phyloP scores from a whole-genome alignment of 345 rosid species.

The Salix viminalis region DNA sequence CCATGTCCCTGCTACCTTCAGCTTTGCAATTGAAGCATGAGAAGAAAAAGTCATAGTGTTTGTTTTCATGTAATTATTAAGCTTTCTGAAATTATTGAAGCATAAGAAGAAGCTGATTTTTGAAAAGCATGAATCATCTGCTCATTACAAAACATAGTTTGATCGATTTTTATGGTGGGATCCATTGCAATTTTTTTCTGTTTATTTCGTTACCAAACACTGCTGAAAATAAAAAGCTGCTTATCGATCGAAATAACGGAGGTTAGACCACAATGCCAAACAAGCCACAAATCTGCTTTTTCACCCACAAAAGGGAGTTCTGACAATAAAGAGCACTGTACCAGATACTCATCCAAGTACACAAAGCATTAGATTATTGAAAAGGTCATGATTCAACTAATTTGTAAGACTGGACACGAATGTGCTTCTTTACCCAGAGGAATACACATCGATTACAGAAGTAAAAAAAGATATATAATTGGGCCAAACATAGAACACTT shows the following conservation, averaged over 20 bases:
- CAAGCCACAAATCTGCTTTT: background rate
- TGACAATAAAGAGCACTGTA: background rate
- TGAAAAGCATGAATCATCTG: background rate
- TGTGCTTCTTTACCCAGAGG: no score
- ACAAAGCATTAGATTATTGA: background rate
- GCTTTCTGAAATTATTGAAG: no score
- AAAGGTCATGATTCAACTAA: background rate
- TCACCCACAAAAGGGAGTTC: background rate
- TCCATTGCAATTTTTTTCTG: no score
- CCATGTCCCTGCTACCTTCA: constrained; percentile 87
- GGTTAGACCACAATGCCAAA: no score
- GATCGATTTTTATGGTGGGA: no score
- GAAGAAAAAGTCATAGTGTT: background rate
- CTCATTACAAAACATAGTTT: no score
- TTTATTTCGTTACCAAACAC: no score
- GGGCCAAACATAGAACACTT: background rate
- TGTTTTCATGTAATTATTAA: no score
- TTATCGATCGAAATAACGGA: no score
- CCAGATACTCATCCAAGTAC: background rate
- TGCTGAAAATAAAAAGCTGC: no score
- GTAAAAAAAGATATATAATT: background rate
- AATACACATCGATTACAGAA: background rate
- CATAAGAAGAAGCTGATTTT: background rate
- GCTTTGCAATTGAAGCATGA: constrained; percentile 45
- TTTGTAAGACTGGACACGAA: background rate